These are phyloP conservation scores for Colletotrichum theobromicola DNA, from an alignment of 2,329 filamentous ascomycete genomes.

Conservation along the genomic window DNA sequence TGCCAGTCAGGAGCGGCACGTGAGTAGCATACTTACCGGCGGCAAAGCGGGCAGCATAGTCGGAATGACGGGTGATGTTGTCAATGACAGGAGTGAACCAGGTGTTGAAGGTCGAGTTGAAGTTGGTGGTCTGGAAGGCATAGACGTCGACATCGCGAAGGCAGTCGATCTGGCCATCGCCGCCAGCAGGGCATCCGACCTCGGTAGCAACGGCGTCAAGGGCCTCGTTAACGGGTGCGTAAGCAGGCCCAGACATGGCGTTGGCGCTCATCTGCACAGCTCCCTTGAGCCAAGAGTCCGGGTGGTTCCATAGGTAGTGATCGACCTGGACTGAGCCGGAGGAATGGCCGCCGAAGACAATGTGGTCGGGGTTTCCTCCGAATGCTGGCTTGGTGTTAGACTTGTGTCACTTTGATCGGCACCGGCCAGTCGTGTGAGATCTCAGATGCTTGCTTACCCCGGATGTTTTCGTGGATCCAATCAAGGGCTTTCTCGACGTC, in stretches of 20 bases:
- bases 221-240: constrained; percentile 39
- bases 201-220: constrained; percentile 40
- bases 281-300: constrained; percentile 39
- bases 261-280: constrained; percentile 48
- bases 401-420: not conserved
- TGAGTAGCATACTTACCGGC: constrained; percentile 34
- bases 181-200: constrained; percentile 36
- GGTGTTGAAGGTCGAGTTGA: constrained; percentile 41
- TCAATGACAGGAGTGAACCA: constrained; percentile 47
- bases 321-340: constrained; percentile 42
- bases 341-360: constrained; percentile 48
- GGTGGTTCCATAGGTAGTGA: constrained; percentile 47
- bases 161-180: constrained; percentile 39
- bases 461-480: constrained; percentile 45
- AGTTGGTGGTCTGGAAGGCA: constrained; percentile 33
- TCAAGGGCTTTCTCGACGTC: constrained; percentile 42
- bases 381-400: constrained; percentile 33
- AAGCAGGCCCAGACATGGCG: constrained; percentile 42
- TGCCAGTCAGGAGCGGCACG: constrained; percentile 40
- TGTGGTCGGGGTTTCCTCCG: constrained; percentile 47
- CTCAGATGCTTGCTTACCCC: constrained; percentile 3
- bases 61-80: constrained; percentile 35
- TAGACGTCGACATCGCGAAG: constrained; percentile 35
- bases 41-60: constrained; percentile 32
- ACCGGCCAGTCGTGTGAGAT: not conserved